Evolutionary conservation across 805 yeast genomes (phyloP).

Genomic region (Schizosaccharomyces octosporus): DNA sequence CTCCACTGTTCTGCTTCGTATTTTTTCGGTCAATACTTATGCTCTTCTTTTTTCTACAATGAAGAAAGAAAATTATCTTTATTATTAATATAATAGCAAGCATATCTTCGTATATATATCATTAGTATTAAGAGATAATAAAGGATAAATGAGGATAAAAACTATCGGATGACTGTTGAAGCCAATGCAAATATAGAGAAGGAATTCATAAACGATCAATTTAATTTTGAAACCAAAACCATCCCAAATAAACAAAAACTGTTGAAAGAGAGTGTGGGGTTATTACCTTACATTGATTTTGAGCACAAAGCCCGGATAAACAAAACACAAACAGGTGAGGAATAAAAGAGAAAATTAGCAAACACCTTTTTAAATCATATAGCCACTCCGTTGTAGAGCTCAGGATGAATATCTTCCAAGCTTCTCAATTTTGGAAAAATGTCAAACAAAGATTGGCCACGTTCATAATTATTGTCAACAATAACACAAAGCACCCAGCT

Average conservation of each 20-base stretch:
- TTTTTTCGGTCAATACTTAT: too few species aligned
- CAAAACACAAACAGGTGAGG: background rate
- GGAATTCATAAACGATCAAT: too few species aligned
- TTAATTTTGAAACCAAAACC: too few species aligned
- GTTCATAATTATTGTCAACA: constrained; percentile 58
- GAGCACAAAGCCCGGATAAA: background rate
- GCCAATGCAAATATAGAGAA: too few species aligned
- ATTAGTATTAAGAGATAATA: too few species aligned
- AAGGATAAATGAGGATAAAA: too few species aligned
- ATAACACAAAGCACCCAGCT: constrained; percentile 59
- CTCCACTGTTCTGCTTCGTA: too few species aligned
- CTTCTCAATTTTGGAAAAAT: constrained; percentile 8
- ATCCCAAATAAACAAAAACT: background rate
- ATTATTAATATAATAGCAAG: too few species aligned
- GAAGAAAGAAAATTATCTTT: too few species aligned
- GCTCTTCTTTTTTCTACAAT: too few species aligned
- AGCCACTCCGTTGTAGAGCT: background rate
- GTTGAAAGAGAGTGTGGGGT: background rate
- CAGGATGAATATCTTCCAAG: background rate
- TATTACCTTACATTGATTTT: background rate
- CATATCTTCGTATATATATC: too few species aligned
- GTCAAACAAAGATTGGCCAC: constrained; percentile 13
- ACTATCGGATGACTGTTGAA: too few species aligned
- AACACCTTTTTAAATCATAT: background rate
- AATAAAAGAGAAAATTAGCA: background rate